These are phyloP conservation scores for Colletotrichum phormii DNA, from an alignment of 2,329 filamentous ascomycete genomes.

Conservation along the genomic window DNA sequence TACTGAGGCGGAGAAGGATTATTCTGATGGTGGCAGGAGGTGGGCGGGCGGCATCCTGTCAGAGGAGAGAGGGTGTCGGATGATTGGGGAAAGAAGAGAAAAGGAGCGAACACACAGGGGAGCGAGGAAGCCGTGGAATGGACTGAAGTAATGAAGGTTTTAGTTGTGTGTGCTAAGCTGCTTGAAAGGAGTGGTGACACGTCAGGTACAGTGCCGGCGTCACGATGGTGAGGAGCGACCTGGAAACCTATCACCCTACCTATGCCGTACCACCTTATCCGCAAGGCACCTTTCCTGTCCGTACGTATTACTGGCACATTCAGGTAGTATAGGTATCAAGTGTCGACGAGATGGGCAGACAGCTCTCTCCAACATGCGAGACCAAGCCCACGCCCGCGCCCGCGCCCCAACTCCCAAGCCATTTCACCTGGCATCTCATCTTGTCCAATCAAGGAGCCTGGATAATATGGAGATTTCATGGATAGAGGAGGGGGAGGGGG, in stretches of 20 bases:
- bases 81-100: background rate
- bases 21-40: background rate
- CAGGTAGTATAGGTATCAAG: background rate
- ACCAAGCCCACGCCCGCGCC: constrained; percentile 14
- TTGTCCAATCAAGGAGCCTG: background rate
- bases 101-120: background rate
- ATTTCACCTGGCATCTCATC: background rate
- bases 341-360: background rate
- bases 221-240: background rate
- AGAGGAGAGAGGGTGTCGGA: background rate
- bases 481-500: background rate
- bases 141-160: background rate
- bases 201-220: background rate
- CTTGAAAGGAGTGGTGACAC: background rate
- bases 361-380: constrained; percentile 2
- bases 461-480: background rate
- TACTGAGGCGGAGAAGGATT: background rate
- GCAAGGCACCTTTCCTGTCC: no score
- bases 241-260: background rate
- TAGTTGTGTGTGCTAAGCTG: background rate
- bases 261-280: no score
- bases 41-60: background rate
- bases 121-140: background rate
- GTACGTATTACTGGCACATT: no score
- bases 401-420: background rate